Percentiles rank a stretch among this genome's conserved stretches.
These are phyloP conservation scores for Paecilomyces sp. DNA, from an alignment of 2,329 filamentous ascomycete species.

Conservation along the genomic window DNA sequence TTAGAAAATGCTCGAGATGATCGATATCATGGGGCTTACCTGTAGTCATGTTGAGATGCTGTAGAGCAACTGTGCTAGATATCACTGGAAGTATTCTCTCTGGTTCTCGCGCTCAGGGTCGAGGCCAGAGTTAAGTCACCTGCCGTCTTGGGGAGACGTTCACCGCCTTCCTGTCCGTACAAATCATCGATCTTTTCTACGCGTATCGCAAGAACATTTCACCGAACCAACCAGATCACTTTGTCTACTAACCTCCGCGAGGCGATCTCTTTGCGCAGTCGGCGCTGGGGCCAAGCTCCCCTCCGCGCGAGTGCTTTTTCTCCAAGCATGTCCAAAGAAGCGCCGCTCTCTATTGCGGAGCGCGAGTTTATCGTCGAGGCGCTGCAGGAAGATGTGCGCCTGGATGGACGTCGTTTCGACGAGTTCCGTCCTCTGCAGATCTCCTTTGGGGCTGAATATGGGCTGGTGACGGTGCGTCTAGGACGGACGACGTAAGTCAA, in stretches of 20 bases:
- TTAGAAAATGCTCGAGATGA: slow-evolving; percentile 11
- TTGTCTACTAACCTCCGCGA: not conserved
- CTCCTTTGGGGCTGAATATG: slow-evolving; percentile 83
- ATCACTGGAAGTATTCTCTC: not conserved
- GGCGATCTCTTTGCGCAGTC: slow-evolving; percentile 11
- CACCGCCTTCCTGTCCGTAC: not conserved
- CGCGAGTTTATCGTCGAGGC: slow-evolving; percentile 78
- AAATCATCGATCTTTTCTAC: not conserved
- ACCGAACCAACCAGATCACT: slow-evolving; percentile 4
- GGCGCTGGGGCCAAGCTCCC: slow-evolving; percentile 15
- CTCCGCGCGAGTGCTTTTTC: slow-evolving; percentile 8
- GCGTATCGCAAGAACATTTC: not conserved
- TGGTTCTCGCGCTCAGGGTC: not conserved
- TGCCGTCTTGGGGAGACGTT: not conserved
- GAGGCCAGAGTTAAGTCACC: not conserved
- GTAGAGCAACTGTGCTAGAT: not conserved
- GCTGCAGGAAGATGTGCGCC: slow-evolving; percentile 68
- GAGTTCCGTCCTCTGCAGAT: slow-evolving; percentile 72
- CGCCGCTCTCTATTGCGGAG: slow-evolving; percentile 83
- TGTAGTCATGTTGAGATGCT: slow-evolving; percentile 31
- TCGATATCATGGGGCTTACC: slow-evolving; percentile 18
- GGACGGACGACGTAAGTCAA: slow-evolving; percentile 77
- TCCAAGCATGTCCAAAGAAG: slow-evolving; percentile 76
- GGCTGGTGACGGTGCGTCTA: slow-evolving; percentile 75
- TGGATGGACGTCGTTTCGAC: slow-evolving; percentile 78